Conservation (phyloP, 768 basidiomycete species). For the Termitomyces sp. region DNA sequence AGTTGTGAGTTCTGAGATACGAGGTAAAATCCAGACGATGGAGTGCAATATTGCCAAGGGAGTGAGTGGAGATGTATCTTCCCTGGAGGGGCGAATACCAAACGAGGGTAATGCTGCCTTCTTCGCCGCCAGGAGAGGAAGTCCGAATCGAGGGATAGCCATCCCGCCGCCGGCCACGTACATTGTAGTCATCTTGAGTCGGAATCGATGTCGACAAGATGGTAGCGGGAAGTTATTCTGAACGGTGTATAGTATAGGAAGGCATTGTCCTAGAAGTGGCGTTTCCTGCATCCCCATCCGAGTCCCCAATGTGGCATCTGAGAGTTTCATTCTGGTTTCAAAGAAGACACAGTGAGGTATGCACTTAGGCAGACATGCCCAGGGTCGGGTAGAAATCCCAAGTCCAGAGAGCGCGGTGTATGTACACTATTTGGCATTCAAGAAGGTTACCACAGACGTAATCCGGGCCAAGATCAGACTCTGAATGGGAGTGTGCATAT, state of each 20-base stretch:
- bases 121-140: not conserved
- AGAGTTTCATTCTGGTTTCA: not conserved
- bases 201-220: not conserved
- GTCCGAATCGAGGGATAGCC: not conserved
- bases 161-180: constrained; percentile 1
- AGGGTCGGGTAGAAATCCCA: not conserved
- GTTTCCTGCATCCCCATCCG: not conserved
- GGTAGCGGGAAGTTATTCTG: constrained; percentile 1
- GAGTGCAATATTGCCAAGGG: not conserved
- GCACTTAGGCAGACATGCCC: not conserved
- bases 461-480: not conserved
- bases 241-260: not conserved
- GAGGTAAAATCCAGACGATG: not conserved
- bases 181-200: not conserved
- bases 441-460: not conserved
- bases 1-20: not conserved
- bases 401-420: not conserved
- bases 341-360: not conserved
- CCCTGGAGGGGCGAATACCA: not conserved
- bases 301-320: not conserved
- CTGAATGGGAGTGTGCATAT: not conserved
- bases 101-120: not conserved
- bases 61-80: constrained; percentile 1
- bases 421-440: not conserved
- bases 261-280: not conserved